phyloP scores from a whole-genome alignment of 257 asterid species.

The Nicotiana attenuata region DNA sequence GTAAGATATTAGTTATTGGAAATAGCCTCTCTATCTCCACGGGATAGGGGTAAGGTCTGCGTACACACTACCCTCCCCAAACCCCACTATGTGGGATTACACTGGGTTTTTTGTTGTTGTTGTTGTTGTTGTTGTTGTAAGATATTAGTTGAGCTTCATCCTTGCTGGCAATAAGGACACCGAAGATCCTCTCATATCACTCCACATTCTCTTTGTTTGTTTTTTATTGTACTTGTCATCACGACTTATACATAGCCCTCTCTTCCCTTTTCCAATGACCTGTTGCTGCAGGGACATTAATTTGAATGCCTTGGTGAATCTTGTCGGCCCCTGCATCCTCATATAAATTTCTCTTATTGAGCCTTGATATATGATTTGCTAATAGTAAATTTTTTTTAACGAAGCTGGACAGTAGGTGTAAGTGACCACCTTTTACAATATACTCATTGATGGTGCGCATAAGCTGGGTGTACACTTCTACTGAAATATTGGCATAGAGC shows the following conservation, averaged over 20 bases:
- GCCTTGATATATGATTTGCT: background rate
- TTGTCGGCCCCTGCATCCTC: background rate
- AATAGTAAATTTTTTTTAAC: background rate
- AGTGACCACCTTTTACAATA: background rate
- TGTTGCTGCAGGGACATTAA: background rate
- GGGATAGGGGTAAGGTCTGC: too few species aligned
- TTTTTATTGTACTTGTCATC: background rate
- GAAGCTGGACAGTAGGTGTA: background rate
- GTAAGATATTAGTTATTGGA: background rate
- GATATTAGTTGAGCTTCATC: background rate
- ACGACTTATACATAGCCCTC: background rate
- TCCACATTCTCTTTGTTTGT: background rate
- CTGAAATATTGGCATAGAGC: background rate
- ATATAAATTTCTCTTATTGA: background rate
- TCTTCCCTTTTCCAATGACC: background rate
- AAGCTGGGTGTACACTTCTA: background rate
- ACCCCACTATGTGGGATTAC: too few species aligned
- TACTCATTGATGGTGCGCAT: slow-evolving; percentile 6
- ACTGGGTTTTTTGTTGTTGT: too few species aligned
- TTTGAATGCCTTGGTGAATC: background rate
- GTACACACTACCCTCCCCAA: too few species aligned
- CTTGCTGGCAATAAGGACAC: background rate
- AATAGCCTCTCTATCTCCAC: background rate
- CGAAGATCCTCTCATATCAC: background rate
- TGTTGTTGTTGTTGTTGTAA: background rate